Base-by-base conservation (phyloP, 2,329 filamentous ascomycete species). In the Ophiostoma triangulosporum region DNA sequence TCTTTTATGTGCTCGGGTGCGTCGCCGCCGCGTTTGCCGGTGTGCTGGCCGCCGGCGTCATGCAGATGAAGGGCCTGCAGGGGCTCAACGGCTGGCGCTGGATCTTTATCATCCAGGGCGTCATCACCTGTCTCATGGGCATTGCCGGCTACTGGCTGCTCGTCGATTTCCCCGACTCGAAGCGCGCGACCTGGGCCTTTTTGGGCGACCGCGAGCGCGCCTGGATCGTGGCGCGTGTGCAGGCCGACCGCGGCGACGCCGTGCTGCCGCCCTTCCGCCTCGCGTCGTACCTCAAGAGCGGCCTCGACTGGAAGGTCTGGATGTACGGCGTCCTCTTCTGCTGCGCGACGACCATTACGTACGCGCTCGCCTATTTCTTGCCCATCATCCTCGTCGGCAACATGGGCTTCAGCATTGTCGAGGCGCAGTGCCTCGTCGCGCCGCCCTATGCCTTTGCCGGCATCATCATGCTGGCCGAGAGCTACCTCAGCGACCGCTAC, bases 311-410 rank as follows among this genome's bases (percentile, higher is more conserved):
- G 69, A 78, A 77, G 64, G 69, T 83, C 54, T 85, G 81, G 81
- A 72, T 66, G 0, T 84, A 81, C 60, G 78, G 73, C 53, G 60
- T 80, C 59, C 72, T 82, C 60, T 78, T 77, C 63, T 79, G 80
- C 69, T 79, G 78, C 65, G 77, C 78, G 2, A 88, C 86, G 0
- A 86, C 84, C 11, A 77, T 86, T 50, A 76, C 76, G 1, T 93
- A 93, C 64, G 80, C 86, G 0, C 76, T 93, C 8, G 83, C 85
- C 2, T 91, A 86, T 66, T 91, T 90, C 63, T 68, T 90, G 4
- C 86, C 87, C 6, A 78, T 90, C 61, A 86, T 93, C 60, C 77
- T 94, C 14, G 66, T 70, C 50, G 61, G 61, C 33, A 75, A 70
- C 64, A 77, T 90, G 71, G 76, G 78, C 14, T 90, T 87, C 70